Percentiles rank a stretch among this genome's conserved stretches.
Conservation (phyloP, 2,329 filamentous ascomycete genomes). For the Neonectria magnoliae region DNA sequence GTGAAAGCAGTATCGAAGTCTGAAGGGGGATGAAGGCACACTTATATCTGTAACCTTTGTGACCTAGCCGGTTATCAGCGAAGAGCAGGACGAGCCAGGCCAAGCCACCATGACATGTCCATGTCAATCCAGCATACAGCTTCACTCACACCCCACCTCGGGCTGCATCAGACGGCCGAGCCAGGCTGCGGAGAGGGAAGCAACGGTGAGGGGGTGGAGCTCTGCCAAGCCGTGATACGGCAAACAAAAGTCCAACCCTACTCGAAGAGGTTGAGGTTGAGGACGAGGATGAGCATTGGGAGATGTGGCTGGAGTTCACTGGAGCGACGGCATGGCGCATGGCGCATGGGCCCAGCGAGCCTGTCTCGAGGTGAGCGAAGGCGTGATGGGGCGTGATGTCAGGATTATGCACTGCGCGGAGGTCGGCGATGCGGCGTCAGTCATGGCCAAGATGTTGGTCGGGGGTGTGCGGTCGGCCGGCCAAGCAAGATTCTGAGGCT, state of each 20-base stretch:
- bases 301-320: constrained; percentile 44
- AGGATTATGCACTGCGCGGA: constrained; percentile 42
- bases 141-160: constrained; percentile 31
- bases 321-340: constrained; percentile 34
- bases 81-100: constrained; percentile 26
- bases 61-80: constrained; percentile 8
- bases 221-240: constrained; percentile 39
- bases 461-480: constrained; percentile 26
- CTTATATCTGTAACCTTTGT: constrained; percentile 39
- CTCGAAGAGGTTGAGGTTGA: constrained; percentile 26
- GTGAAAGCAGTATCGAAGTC: constrained; percentile 20
- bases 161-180: constrained; percentile 35
- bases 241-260: constrained; percentile 36
- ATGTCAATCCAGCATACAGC: constrained; percentile 29
- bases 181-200: constrained; percentile 34
- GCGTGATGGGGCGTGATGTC: constrained; percentile 33
- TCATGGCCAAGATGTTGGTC: constrained; percentile 21
- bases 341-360: constrained; percentile 25
- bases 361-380: neutral
- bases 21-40: constrained; percentile 20
- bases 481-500: constrained; percentile 33
- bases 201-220: constrained; percentile 30
- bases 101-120: constrained; percentile 38
- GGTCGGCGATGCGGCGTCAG: constrained; percentile 30
- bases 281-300: neutral